These are phyloP conservation scores for Musa balbisiana DNA, from an alignment of 202 grass and related monocot species.

Conservation along the genomic window DNA sequence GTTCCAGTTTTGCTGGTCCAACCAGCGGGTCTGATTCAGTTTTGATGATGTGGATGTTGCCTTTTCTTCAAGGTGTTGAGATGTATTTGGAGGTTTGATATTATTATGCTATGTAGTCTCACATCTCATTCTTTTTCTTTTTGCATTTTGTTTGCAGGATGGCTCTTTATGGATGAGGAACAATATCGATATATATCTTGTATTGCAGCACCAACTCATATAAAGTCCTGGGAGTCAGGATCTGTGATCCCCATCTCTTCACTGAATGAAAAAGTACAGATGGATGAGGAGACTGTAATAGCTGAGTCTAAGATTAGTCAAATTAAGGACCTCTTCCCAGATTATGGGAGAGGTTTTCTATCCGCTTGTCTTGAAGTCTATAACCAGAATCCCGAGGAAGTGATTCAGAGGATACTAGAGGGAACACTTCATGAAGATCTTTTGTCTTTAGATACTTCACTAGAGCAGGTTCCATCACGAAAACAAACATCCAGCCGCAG, in stretches of 20 bases:
- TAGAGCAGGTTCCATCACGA: constrained; percentile 58
- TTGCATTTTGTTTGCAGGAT: constrained; percentile 33
- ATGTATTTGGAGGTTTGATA: constrained; percentile 1
- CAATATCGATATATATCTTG: constrained; percentile 70
- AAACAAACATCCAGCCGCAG: constrained; percentile 34
- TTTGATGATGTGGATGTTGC: too few relatives aligned
- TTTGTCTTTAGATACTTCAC: constrained; percentile 56
- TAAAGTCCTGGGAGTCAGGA: constrained; percentile 38
- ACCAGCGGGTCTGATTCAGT: too few relatives aligned
- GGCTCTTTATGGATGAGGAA: constrained; percentile 76
- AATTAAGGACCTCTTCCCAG: constrained; percentile 82
- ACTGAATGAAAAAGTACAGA: constrained; percentile 38
- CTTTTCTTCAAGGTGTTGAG: constrained; percentile 1
- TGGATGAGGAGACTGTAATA: constrained; percentile 60
- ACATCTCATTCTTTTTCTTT: constrained; percentile 20
- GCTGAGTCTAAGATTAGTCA: constrained; percentile 90
- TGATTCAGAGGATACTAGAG: constrained; percentile 87
- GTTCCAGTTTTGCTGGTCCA: too few relatives aligned
- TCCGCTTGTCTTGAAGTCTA: constrained; percentile 88
- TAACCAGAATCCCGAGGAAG: constrained; percentile 70
- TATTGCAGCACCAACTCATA: constrained; percentile 42
- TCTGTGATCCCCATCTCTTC: constrained; percentile 49
- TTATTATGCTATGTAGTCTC: constrained; percentile 26
- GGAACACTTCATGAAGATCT: constrained; percentile 91
- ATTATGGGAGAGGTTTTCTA: constrained; percentile 90